Conservation (phyloP, 2,329 filamentous ascomycete genomes). For the Cordyceps farinosa region DNA sequence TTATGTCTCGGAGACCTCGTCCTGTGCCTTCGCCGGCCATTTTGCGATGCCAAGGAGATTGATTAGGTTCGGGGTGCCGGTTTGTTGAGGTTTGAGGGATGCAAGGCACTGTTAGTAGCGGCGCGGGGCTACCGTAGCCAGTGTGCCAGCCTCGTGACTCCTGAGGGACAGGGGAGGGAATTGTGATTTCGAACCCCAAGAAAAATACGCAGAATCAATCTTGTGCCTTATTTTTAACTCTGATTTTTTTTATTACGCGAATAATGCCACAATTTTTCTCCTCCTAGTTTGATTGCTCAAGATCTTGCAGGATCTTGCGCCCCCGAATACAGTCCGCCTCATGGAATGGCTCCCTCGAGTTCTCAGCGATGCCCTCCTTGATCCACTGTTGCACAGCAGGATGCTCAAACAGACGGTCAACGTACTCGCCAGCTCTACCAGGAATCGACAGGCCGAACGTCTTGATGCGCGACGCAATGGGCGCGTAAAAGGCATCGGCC, state of each 20-base stretch:
- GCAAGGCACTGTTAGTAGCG: background rate
- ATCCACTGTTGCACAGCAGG: constrained; percentile 38
- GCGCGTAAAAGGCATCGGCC: constrained; percentile 42
- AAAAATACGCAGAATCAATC: background rate
- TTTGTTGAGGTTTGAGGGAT: background rate
- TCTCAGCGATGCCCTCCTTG: constrained; percentile 35
- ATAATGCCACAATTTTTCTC: background rate
- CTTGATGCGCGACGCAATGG: constrained; percentile 37
- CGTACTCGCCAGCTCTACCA: constrained; percentile 31
- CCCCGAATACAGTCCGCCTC: constrained; percentile 36
- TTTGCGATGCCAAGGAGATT: background rate
- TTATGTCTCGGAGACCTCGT: constrained; percentile 49
- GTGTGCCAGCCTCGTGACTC: background rate
- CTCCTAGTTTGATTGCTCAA: constrained; percentile 19
- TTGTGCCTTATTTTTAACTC: background rate
- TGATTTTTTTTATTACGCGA: background rate
- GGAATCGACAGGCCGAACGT: constrained; percentile 35
- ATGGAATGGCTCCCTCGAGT: constrained; percentile 34
- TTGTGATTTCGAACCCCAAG: background rate
- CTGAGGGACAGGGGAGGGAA: background rate
- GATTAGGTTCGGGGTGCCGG: background rate
- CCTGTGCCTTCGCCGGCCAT: constrained; percentile 9
- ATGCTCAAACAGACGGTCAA: constrained; percentile 32
- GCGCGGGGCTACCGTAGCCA: background rate
- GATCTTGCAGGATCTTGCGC: constrained; percentile 30